These are phyloP conservation scores for Collybia sordida DNA, from an alignment of 768 basidiomycete species.

Conservation along the genomic window DNA sequence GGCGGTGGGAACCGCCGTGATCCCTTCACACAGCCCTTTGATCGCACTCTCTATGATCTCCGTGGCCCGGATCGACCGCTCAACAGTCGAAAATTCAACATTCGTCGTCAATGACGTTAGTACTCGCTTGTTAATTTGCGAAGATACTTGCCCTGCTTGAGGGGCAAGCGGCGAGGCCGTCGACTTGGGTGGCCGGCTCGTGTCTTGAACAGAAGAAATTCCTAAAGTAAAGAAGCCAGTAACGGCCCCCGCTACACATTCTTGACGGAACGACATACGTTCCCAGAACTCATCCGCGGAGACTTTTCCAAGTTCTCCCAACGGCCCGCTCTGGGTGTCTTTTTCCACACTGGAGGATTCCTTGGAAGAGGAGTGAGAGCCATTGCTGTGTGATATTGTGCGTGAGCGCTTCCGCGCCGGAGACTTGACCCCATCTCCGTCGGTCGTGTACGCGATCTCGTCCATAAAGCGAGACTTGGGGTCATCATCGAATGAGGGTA, in stretches of 20 bases:
- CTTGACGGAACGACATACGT: conserved; percentile 93
- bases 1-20: conserved; percentile 28
- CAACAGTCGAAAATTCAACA: conserved; percentile 73
- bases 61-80: conserved; percentile 66
- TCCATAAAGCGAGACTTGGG: conserved; percentile 94
- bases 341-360: conserved; percentile 19
- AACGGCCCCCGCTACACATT: conserved; percentile 86
- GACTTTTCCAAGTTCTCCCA: conserved; percentile 60
- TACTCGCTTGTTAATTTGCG: conserved; percentile 69
- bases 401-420: conserved; percentile 62
- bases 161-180: conserved; percentile 46
- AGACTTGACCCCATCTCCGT: conserved; percentile 52
- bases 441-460: conserved; percentile 78
- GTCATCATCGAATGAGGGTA: conserved; percentile 96
- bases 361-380: conserved; percentile 15
- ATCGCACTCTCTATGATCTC: conserved; percentile 70
- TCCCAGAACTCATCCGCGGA: conserved; percentile 91
- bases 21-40: conserved; percentile 69
- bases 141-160: conserved; percentile 61
- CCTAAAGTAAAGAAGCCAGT: conserved; percentile 91
- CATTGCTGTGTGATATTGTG: conserved; percentile 26
- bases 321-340: conserved; percentile 23
- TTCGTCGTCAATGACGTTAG: conserved; percentile 66
- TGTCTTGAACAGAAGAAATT: conserved; percentile 26
- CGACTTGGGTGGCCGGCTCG: conserved; percentile 14